Evolutionary conservation across 768 basidiomycete genomes (phyloP), one percentile per base, ranked within the genome.

Genomic region (Boletus rex-veris): DNA sequence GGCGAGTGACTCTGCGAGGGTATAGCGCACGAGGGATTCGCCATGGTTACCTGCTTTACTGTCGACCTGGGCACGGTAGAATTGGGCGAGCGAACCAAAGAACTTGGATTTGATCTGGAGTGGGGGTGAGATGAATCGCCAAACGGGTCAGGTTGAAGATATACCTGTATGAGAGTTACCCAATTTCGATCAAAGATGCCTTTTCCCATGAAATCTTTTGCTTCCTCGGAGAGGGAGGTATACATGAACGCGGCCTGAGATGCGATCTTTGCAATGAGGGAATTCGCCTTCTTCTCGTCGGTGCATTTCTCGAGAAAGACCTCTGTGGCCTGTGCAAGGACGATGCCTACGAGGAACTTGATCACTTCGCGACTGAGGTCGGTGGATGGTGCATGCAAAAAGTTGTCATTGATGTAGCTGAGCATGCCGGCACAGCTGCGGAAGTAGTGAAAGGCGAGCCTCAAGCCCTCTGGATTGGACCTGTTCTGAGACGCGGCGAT

Each of bases 341-440:
- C 93, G 61, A 96, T 55, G n/a, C 83, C 82, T 2, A 93, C 84
- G 37, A 97, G 77, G 61, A 96, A 91, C 71, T 96, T 95, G 77
- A 99, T 81, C 51, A 98, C 92, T 55, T 98, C 96, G 18, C 92
- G 80, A 64, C 87, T 88, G 42, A 98, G 82, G 73, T 98, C 97
- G 2, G 92, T 97, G 19, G 90, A 93, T 0, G 97, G 97, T 0
- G 96, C 97, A 64, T 99, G 97, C 0, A 99, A 76, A 71, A 99
- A 99, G 80, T 99, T 98, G 72, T 99, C 97, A 74, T 98, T 98
- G 77, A 99, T 94, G 70, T 98, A 99, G 7, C 86, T 92, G 65
- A 98, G 83, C 92, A 99, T 97, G 18, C 97, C 97, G 3, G 95
- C 92, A 39, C 90, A 86, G 11, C 89, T 84, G 16, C 88, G 78